Evolutionary conservation across 2,329 filamentous ascomycete species (phyloP), one percentile per base, ranked within the genome.

Genomic region (Trichoderma breve): DNA sequence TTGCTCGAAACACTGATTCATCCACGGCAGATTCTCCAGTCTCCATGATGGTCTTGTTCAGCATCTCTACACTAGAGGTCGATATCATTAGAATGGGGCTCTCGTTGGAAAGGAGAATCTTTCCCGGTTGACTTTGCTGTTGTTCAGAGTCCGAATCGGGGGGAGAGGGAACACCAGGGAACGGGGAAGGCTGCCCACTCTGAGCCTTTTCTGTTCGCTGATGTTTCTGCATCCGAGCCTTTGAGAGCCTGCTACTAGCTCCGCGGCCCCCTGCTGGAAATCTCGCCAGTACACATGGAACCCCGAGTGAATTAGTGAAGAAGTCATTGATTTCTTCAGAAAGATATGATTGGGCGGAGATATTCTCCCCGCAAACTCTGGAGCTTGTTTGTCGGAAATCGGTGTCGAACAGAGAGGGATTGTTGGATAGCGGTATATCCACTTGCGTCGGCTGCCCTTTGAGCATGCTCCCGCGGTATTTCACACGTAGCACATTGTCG

Each of bases 41-140:
- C 4, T 82, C 81, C 68, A 83, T 86, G 76, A 98, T 96, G 14
- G 89, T 84, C 73, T 87, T 83, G 77, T 98, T 98, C 8, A 98
- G 83, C 2, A 87, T 87, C 61, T 93, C 90, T 62, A 98, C 87
- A 75, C 94, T 98, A 11, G 92, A 90, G 69, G 89, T 87, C 24
- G 93, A 94, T 71, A 98, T 91, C 61, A 93, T 88, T 0, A 99
- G 87, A 58, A 99, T 97, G 0, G 96, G 95, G 68, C 94, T 97
- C 81, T 98, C 96, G 79, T 99, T 99, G 28, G 95, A 93, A 3
- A 99, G 84, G 0, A 96, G 83, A 39, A 98, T 94, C 4, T 90
- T 86, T 80, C 69, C 80, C 71, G 75, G 77, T 76, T 74, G 62
- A 11, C 30, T 43, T 24, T 68, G 73, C 26, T 68, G 73, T 24